A percentile compares a stretch with the other conserved stretches of the same genome.
phyloP scores from a whole-genome alignment of 2,329 filamentous ascomycete species.

The Trichoderma harzianum region DNA sequence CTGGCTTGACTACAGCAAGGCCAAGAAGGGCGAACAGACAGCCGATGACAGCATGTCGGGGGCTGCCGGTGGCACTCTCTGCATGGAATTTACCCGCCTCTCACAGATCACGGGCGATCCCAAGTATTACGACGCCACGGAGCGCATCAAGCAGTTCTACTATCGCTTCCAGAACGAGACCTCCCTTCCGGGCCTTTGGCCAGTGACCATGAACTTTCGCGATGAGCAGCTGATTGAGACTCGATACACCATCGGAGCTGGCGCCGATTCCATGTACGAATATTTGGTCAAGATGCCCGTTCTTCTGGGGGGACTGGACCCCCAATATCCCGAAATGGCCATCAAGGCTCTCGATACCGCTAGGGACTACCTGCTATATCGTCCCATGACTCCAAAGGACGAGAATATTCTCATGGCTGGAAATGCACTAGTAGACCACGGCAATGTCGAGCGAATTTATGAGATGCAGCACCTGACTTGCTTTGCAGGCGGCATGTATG shows the following conservation, averaged over 20 bases:
- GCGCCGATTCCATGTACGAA: slow-evolving; percentile 53
- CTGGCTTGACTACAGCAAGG: slow-evolving; percentile 43
- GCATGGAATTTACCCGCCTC: slow-evolving; percentile 71
- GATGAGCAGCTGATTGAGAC: slow-evolving; percentile 43
- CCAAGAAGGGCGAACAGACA: slow-evolving; percentile 36
- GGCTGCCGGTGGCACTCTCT: slow-evolving; percentile 60
- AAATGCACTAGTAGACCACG: slow-evolving; percentile 32
- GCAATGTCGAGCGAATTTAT: slow-evolving; percentile 29
- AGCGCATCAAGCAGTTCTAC: slow-evolving; percentile 68
- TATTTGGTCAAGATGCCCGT: slow-evolving; percentile 58
- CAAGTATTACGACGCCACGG: slow-evolving; percentile 74
- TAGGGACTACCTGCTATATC: slow-evolving; percentile 62
- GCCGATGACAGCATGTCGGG: slow-evolving; percentile 38
- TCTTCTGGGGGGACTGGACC: slow-evolving; percentile 63
- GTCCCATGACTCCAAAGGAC: slow-evolving; percentile 60
- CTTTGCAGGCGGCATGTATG: slow-evolving; percentile 69
- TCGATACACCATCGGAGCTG: slow-evolving; percentile 44
- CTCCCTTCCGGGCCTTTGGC: slow-evolving; percentile 70
- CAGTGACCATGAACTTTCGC: slow-evolving; percentile 59
- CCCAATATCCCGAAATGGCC: slow-evolving; percentile 64
- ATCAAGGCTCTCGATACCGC: slow-evolving; percentile 58
- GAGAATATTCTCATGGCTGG: slow-evolving; percentile 60
- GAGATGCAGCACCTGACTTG: slow-evolving; percentile 61
- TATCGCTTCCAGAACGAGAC: slow-evolving; percentile 63
- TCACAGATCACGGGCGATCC: slow-evolving; percentile 68